Evolutionary conservation across 495 filamentous ascomycete species (phyloP).

Genomic region (Penicillium coffeae): DNA sequence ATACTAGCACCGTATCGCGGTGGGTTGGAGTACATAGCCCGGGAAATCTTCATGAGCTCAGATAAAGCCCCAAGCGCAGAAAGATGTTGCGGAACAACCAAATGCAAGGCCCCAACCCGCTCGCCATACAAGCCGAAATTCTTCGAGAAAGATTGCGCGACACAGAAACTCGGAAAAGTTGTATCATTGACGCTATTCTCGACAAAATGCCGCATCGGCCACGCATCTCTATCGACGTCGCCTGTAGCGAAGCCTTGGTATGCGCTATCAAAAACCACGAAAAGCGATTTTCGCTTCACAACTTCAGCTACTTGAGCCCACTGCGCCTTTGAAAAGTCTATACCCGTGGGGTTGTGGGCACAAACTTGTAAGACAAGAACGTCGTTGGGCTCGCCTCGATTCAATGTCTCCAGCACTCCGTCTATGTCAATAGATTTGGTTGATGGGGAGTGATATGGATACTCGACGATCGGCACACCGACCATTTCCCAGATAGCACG

Average conservation of each 20-base stretch:
- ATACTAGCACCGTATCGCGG: constrained; percentile 32
- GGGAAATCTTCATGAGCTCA: constrained; percentile 15
- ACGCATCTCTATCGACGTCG: constrained; percentile 33
- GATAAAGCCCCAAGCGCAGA: constrained; percentile 9
- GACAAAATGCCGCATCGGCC: constrained; percentile 37
- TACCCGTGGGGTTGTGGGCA: constrained; percentile 44
- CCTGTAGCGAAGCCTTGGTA: constrained; percentile 46
- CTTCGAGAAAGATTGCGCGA: constrained; percentile 41
- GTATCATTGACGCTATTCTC: background rate
- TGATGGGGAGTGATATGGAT: constrained; percentile 23
- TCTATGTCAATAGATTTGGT: constrained; percentile 15
- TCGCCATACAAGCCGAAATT: constrained; percentile 44
- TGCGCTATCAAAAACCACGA: constrained; percentile 42
- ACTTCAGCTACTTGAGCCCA: constrained; percentile 33
- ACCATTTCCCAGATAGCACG: constrained; percentile 14
- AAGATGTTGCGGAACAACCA: constrained; percentile 6
- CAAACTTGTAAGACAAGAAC: constrained; percentile 40
- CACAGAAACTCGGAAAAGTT: constrained; percentile 1
- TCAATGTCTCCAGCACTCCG: constrained; percentile 17
- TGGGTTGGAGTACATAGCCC: constrained; percentile 28
- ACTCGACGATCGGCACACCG: constrained; percentile 4
- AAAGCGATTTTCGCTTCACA: constrained; percentile 21
- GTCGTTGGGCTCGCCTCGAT: constrained; percentile 18
- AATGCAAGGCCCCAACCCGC: constrained; percentile 31
- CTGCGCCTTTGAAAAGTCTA: constrained; percentile 29